Evolutionary conservation across 2,329 filamentous ascomycete genomes (phyloP), one percentile per base, ranked within the genome.

Genomic region (Colletotrichum chrysophilum): DNA sequence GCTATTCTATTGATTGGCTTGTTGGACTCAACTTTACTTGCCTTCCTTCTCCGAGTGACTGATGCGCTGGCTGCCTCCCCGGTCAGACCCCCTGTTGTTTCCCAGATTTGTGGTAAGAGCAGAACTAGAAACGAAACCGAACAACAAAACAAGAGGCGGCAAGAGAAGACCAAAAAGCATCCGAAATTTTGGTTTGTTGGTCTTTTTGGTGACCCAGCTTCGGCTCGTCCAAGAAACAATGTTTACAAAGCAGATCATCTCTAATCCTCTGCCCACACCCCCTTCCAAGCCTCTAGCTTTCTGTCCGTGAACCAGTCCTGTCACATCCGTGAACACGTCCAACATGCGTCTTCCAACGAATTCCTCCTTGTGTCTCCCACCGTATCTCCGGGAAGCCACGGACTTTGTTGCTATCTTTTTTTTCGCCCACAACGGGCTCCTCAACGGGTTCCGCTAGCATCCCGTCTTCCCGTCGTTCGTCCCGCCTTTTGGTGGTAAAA

Each of bases 401-500:
- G 60, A 36, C 60, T 18, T 32, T 43, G 7, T 34, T n/a, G 5
- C 18, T 21, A n/a, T 61, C 58, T 34, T 36, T 28, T 21, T 28
- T 9, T 52, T 52, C 13, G 36, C 43, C n/a, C 43, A 52, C 43
- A 21, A 68, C 74, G 70, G 74, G 70, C 30, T 73, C 28, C 21
- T 75, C 58, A 55, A 74, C 74, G 74, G 74, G 34, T 65, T 71
- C 74, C 74, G 74, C 64, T 38, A 75, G 58, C 48, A 60, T 74
- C 74, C 74, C 74, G 74, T 68, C 64, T 75, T 69, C 70, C 74
- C 74, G 74, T 65, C 64, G n/a, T 38, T 34, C 34, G 43, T 60
- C 36, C 67, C 32, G 30, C 48, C 26, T 62, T 62, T 30, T 21
- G 13, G 14, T 36, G 30, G 28, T 24, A 4, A 34, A 32, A 61